Base-by-base conservation (phyloP, 2,329 filamentous ascomycete species). In the Penicillium sp. region DNA sequence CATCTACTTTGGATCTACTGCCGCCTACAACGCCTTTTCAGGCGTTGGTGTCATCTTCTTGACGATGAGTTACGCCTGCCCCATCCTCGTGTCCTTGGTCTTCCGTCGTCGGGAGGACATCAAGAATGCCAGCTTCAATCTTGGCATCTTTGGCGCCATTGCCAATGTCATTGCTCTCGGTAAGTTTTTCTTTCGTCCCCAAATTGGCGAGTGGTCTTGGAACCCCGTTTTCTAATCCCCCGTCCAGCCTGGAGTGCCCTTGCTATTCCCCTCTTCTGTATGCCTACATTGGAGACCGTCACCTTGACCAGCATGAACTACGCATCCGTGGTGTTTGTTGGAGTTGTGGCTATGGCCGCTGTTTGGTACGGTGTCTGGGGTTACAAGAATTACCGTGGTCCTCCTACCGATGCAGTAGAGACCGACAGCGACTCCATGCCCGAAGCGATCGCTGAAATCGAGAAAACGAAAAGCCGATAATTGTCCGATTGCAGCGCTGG, bases 21-120 rank as follows among this genome's bases (percentile, higher is more conserved):
- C 88, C 0, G 90, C 90, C 0, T 93, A 92, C 78, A 89, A 88
- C 76, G 87, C 85, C n/a, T 92, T 92, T 72, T 92, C 89, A 0
- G 88, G 89, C 45, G 88, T 91, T 0, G 90, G 89, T 2, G 92
- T 89, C 11, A 91, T 92, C 69, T 91, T 88, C 63, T 81, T 92
- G 1, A 91, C 88, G 0, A 78, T 87, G 39, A 85, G 87, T 51
- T 92, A 91, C 67, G 87, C 85, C 35, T 80, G 80, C 1, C 88
- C 89, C 19, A 87, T 91, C 53, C 80, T 83, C 25, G 84, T 89
- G 59, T 90, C 83, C 53, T 73, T 90, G 64, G 55, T 71, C 53
- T 67, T 85, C 54, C 82, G 81, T 25, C 81, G 86, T 11, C 85
- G 88, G 47, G 80, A 82, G 66, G 82, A 86, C 57, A 78, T 90